Conservation (phyloP, 176 grass and related monocot species). For the Oryza punctata region DNA sequence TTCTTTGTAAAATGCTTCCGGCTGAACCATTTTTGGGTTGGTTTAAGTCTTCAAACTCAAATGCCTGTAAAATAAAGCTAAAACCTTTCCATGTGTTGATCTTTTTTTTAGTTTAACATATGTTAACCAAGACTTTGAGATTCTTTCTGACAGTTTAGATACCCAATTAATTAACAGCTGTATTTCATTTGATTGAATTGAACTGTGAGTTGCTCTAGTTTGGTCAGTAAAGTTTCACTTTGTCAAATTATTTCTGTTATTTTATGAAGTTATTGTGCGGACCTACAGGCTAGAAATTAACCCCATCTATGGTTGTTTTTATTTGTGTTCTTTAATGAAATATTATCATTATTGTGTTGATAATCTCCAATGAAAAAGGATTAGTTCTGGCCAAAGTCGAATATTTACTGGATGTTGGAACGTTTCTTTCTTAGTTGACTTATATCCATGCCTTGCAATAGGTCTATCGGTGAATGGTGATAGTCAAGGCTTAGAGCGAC, state of each 20-base stretch:
- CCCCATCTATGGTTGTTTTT: background rate
- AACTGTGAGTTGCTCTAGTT: background rate
- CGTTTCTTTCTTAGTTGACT: slow-evolving; percentile 1
- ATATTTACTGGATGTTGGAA: background rate
- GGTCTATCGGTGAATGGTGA: slow-evolving; percentile 93
- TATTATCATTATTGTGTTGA: background rate
- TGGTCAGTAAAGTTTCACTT: background rate
- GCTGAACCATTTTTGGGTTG: background rate
- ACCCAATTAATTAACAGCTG: background rate
- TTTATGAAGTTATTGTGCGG: background rate
- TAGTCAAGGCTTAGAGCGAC: slow-evolving; percentile 89
- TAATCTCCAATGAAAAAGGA: background rate
- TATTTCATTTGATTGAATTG: background rate
- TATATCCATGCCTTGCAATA: slow-evolving; percentile 35
- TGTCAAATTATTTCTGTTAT: background rate
- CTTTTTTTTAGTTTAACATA: background rate
- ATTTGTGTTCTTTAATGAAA: background rate
- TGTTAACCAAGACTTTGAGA: background rate
- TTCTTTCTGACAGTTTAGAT: slow-evolving; percentile 5
- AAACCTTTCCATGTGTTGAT: background rate
- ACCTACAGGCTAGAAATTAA: background rate
- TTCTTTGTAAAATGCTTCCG: slow-evolving; percentile 11
- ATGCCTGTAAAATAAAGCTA: background rate
- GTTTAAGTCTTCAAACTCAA: background rate
- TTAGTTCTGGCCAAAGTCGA: background rate